These are phyloP conservation scores for Triglochin maritima DNA, from an alignment of 106 monocot genomes.

Conservation along the genomic window DNA sequence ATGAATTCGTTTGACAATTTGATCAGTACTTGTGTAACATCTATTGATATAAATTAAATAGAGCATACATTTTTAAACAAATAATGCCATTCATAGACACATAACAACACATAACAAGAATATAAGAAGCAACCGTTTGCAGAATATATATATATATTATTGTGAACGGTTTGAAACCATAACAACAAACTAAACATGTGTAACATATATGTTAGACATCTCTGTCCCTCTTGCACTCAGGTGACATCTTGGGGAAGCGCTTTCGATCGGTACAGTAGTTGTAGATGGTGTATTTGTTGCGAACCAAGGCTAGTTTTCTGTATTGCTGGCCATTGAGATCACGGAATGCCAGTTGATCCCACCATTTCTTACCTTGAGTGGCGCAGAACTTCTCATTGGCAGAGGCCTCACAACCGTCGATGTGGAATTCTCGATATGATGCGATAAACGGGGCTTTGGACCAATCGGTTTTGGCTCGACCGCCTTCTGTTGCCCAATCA, in stretches of 20 bases:
- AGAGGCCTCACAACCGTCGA: conserved; percentile 30
- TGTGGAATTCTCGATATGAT: conserved; percentile 23
- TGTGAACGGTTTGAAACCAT: too few relatives aligned
- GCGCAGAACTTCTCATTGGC: conserved; percentile 17
- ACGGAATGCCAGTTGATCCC: conserved; percentile 18
- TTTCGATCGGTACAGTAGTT: conserved; percentile 24
- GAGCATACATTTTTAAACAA: too few relatives aligned
- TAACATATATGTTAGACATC: conserved; percentile 1
- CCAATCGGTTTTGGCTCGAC: conserved; percentile 30
- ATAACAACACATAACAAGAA: too few relatives aligned
- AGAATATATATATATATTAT: too few relatives aligned
- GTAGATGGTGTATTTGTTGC: conserved; percentile 17
- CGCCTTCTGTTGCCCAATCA: conserved; percentile 24
- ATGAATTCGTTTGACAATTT: too few relatives aligned
- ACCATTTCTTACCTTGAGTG: conserved; percentile 19
- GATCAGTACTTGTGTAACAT: too few relatives aligned
- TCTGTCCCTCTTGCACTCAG: conserved; percentile 16
- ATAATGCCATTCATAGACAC: too few relatives aligned
- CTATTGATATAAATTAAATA: too few relatives aligned
- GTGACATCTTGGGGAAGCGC: conserved; percentile 9
- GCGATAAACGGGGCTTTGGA: conserved; percentile 28
- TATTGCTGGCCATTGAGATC: conserved; percentile 19
- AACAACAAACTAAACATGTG: too few relatives aligned
- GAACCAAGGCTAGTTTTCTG: conserved; percentile 13
- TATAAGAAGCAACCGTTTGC: too few relatives aligned